Percentiles rank a stretch among this genome's conserved stretches.
Evolutionary conservation across 495 filamentous ascomycete genomes (phyloP).

Genomic region (Neurospora pannonica): DNA sequence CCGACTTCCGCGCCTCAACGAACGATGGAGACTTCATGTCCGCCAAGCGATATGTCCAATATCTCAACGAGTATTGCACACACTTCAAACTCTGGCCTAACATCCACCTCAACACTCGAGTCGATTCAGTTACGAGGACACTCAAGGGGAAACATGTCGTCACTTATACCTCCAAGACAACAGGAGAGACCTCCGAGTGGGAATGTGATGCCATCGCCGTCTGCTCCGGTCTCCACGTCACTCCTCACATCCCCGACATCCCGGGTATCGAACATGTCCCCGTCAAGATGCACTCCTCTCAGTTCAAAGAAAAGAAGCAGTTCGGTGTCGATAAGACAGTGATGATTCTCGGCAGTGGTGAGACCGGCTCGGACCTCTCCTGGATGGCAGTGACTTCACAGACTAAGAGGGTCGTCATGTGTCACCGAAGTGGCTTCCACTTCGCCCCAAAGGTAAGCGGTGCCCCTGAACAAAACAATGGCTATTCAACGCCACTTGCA

Average conservation of each 20-base stretch:
- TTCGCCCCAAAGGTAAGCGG: conserved; percentile 25
- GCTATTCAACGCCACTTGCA: not conserved
- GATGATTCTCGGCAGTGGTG: conserved; percentile 34
- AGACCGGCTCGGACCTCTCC: conserved; percentile 34
- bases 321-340: conserved; percentile 29
- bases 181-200: conserved; percentile 11
- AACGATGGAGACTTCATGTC: conserved; percentile 29
- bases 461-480: not conserved
- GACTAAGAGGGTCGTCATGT: conserved; percentile 30
- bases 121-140: conserved; percentile 14
- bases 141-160: conserved; percentile 20
- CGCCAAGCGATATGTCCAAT: conserved; percentile 21
- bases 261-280: conserved; percentile 30
- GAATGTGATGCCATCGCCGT: conserved; percentile 34
- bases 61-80: conserved; percentile 31
- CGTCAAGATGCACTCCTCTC: conserved; percentile 29
- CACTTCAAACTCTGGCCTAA: conserved; percentile 30
- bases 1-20: conserved; percentile 24
- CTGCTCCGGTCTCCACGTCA: conserved; percentile 34
- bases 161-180: conserved; percentile 3
- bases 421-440: conserved; percentile 34
- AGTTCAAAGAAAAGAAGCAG: conserved; percentile 32
- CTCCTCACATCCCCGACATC: conserved; percentile 29
- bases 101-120: conserved; percentile 25
- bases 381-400: conserved; percentile 31